phyloP scores from a whole-genome alignment of 2,329 filamentous ascomycete species.

The Trichoderma asperellum region DNA sequence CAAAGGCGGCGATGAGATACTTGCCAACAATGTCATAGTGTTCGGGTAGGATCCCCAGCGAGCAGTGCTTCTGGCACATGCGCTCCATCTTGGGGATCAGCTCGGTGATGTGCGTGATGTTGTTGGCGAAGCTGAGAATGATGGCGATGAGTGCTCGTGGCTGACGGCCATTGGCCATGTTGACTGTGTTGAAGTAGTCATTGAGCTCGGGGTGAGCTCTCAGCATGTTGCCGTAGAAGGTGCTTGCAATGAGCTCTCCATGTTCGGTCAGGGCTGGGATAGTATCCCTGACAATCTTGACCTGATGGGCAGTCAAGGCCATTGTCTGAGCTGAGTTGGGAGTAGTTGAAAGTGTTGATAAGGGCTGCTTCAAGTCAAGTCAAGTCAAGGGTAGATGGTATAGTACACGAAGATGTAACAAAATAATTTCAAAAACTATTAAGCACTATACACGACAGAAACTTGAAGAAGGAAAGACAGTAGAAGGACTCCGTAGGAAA shows the following conservation, averaged over 20 bases:
- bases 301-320: conserved; percentile 58
- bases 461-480: background rate
- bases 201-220: conserved; percentile 66
- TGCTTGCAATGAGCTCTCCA: conserved; percentile 68
- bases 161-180: conserved; percentile 44
- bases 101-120: conserved; percentile 67
- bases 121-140: conserved; percentile 71
- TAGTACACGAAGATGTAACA: background rate
- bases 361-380: background rate
- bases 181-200: conserved; percentile 66
- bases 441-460: background rate
- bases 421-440: background rate
- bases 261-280: conserved; percentile 70
- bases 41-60: conserved; percentile 67
- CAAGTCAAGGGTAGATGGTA: background rate
- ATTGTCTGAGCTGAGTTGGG: conserved; percentile 33
- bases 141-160: conserved; percentile 43
- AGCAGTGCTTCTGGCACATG: conserved; percentile 74
- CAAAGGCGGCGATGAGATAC: conserved; percentile 70
- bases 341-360: background rate
- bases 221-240: conserved; percentile 74
- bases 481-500: background rate
- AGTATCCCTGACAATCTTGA: conserved; percentile 68
- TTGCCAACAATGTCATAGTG: conserved; percentile 73
- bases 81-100: conserved; percentile 58